Conservation (phyloP, 768 basidiomycete genomes). For the Xerocomus potaroensis region DNA sequence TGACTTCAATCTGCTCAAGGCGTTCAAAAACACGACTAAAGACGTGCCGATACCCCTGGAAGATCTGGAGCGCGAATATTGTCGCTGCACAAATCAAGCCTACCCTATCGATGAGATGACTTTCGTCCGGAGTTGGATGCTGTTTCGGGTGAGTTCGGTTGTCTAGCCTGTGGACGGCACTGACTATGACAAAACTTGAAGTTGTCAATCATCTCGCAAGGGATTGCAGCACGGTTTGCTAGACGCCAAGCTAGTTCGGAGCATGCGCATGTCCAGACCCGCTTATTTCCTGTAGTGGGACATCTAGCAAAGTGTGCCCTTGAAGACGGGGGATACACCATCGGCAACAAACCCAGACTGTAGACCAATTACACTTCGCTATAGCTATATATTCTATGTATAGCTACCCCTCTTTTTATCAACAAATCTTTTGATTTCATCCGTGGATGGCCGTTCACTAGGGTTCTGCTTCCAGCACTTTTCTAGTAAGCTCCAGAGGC, state of each 20-base stretch:
- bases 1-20: constrained; percentile 35
- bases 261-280: constrained; percentile 46
- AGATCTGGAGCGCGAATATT: constrained; percentile 80
- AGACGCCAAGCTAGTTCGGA: constrained; percentile 89
- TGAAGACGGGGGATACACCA: constrained; percentile 45
- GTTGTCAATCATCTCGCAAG: constrained; percentile 82
- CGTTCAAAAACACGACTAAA: constrained; percentile 58
- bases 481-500: constrained; percentile 17
- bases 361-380: constrained; percentile 5
- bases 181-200: constrained; percentile 23
- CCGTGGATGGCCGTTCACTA: constrained; percentile 11
- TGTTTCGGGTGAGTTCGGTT: constrained; percentile 58
- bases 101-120: constrained; percentile 78
- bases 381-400: not conserved
- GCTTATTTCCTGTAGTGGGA: constrained; percentile 59
- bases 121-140: constrained; percentile 83
- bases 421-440: constrained; percentile 13
- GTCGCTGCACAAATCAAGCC: constrained; percentile 54
- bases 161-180: not conserved
- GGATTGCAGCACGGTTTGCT: constrained; percentile 84
- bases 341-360: constrained; percentile 25
- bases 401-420: constrained; percentile 18
- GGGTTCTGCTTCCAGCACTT: constrained; percentile 17
- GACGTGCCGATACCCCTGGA: constrained; percentile 62
- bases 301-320: constrained; percentile 55